Conservation (phyloP, 495 filamentous ascomycete genomes). For the Xylaria telfairii region DNA sequence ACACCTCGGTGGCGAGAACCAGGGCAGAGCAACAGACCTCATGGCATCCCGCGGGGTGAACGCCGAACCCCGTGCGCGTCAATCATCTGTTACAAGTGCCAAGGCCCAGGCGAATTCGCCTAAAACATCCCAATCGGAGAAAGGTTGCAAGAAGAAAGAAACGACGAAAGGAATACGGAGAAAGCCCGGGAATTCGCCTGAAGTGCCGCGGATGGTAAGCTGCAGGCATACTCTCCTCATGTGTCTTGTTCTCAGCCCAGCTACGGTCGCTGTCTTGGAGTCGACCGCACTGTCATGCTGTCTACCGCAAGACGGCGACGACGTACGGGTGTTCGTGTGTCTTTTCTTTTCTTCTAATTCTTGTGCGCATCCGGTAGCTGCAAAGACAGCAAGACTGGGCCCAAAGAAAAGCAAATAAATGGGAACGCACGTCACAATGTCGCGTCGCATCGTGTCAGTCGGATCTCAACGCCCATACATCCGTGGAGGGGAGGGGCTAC, state of each 20-base stretch:
- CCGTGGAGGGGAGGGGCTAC: conserved; percentile 6
- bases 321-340: background rate
- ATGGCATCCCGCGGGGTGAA: background rate
- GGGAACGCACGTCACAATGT: background rate
- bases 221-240: conserved; percentile 6
- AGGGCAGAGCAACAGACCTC: background rate
- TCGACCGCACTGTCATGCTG: background rate
- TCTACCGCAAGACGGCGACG: conserved; percentile 10
- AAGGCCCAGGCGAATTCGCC: background rate
- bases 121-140: background rate
- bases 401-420: background rate
- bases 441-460: conserved; percentile 15
- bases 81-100: background rate
- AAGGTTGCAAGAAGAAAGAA: background rate
- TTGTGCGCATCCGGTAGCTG: background rate
- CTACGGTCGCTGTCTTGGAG: background rate
- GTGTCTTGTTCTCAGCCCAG: background rate
- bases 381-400: background rate
- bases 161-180: background rate
- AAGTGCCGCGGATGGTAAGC: conserved; percentile 16
- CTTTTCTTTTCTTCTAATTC: background rate
- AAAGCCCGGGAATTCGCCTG: conserved; percentile 4
- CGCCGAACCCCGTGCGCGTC: background rate
- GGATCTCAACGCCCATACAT: conserved; percentile 24
- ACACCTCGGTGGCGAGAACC: conserved; percentile 10